These are phyloP conservation scores for Keqinozyma sinolaborantium DNA, from an alignment of 1,139 yeast genomes.

Conservation along the genomic window DNA sequence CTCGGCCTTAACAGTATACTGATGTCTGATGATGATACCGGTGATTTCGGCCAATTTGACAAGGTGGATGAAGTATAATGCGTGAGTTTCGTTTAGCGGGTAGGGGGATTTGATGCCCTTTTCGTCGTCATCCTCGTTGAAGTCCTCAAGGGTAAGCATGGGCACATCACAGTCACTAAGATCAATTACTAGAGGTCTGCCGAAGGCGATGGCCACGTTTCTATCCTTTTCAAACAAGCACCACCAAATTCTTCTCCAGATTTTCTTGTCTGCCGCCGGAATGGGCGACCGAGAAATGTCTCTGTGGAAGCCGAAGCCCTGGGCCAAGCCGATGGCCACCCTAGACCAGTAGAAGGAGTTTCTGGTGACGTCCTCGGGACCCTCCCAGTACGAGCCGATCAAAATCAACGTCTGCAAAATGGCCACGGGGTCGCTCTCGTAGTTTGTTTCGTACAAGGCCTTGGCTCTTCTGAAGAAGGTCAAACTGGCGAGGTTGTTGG, in stretches of 20 bases:
- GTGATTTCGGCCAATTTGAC: conserved; percentile 72
- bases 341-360: conserved; percentile 79
- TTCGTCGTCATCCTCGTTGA: conserved; percentile 55
- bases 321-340: conserved; percentile 70
- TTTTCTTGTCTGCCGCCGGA: conserved; percentile 42
- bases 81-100: conserved; percentile 46
- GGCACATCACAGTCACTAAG: conserved; percentile 77
- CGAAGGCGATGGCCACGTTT: conserved; percentile 70
- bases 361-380: conserved; percentile 73
- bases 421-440: conserved; percentile 68
- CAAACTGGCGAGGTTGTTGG: conserved; percentile 55
- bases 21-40: conserved; percentile 69
- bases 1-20: conserved; percentile 69
- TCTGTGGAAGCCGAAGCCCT: conserved; percentile 76
- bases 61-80: conserved; percentile 57
- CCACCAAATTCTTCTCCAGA: conserved; percentile 82
- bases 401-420: conserved; percentile 63
- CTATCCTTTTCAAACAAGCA: conserved; percentile 70
- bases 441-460: conserved; percentile 69
- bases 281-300: conserved; percentile 36
- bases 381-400: conserved; percentile 73
- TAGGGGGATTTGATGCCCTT: conserved; percentile 39
- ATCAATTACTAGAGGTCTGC: conserved; percentile 68
- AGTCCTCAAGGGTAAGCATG: conserved; percentile 65
- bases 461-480: conserved; percentile 77